These are phyloP conservation scores for Penicillium fimorum DNA, from an alignment of 495 filamentous ascomycete species.

Conservation along the genomic window DNA sequence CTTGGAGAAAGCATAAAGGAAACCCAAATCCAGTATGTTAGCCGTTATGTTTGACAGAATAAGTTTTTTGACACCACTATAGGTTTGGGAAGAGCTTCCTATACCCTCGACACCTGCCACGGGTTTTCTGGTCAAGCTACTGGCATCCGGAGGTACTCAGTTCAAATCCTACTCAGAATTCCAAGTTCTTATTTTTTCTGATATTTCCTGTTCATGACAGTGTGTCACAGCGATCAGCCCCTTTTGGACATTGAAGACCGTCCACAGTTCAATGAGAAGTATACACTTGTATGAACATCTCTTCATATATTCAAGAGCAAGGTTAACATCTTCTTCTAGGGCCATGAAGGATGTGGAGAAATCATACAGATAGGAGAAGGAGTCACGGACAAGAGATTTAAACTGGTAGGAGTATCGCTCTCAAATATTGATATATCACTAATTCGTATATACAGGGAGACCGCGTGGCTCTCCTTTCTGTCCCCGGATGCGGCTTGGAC, in stretches of 20 bases:
- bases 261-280: conserved; percentile 24
- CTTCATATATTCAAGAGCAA: not conserved
- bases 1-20: conserved; percentile 28
- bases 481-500: conserved; percentile 20
- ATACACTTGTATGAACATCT: conserved; percentile 16
- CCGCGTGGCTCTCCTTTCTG: conserved; percentile 19
- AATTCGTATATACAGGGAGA: conserved; percentile 5
- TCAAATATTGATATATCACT: not conserved
- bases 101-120: conserved; percentile 13
- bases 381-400: conserved; percentile 15
- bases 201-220: conserved; percentile 1
- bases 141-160: conserved; percentile 21
- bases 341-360: conserved; percentile 27
- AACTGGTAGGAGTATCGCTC: conserved; percentile 6
- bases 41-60: not conserved
- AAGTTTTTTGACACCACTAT: not conserved
- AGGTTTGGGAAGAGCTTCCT: conserved; percentile 24
- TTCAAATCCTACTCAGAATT: not conserved
- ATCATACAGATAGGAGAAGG: conserved; percentile 19
- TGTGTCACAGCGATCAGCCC: conserved; percentile 26
- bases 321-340: conserved; percentile 7
- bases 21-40: conserved; percentile 15
- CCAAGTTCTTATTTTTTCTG: not conserved
- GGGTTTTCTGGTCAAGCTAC: conserved; percentile 19
- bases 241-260: conserved; percentile 23